phyloP scores from a whole-genome alignment of 805 yeast genomes.

The Wickerhamomyces sydowiorum region DNA sequence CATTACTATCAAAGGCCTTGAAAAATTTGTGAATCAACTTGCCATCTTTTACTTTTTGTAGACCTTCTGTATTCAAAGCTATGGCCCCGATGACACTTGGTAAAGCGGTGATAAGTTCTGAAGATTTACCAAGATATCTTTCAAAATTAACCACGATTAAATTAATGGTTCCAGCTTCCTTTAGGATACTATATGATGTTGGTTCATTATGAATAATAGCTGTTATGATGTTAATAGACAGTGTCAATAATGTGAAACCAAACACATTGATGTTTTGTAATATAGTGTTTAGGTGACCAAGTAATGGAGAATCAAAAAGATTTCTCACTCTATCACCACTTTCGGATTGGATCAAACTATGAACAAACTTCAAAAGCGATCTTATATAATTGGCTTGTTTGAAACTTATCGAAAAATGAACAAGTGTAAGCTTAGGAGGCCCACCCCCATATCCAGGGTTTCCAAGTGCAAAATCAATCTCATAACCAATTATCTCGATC shows the following conservation, averaged over 20 bases:
- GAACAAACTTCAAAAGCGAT: conserved; percentile 56
- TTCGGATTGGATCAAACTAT: conserved; percentile 61
- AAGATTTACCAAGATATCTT: conserved; percentile 48
- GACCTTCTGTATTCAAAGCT: conserved; percentile 70
- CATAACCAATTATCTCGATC: conserved; percentile 55
- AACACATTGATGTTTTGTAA: conserved; percentile 51
- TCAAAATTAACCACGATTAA: conserved; percentile 54
- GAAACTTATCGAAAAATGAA: conserved; percentile 47
- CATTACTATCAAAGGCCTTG: conserved; percentile 43
- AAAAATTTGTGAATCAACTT: conserved; percentile 37
- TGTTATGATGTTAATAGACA: conserved; percentile 58
- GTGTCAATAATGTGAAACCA: conserved; percentile 60
- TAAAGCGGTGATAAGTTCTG: conserved; percentile 52
- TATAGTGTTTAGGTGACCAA: conserved; percentile 54
- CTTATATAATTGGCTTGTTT: conserved; percentile 56
- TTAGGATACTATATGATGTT: conserved; percentile 74
- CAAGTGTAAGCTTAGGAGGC: conserved; percentile 45
- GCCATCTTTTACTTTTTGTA: conserved; percentile 43
- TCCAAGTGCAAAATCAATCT: conserved; percentile 56
- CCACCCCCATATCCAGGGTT: conserved; percentile 57
- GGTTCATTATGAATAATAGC: conserved; percentile 85
- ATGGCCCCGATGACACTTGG: conserved; percentile 81
- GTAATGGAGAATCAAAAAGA: conserved; percentile 77
- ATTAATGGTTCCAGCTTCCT: conserved; percentile 71
- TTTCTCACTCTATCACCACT: conserved; percentile 82